These are phyloP conservation scores for Globisporangium cystogenes DNA, from an alignment of 352 stramenopile species.

Conservation along the genomic window DNA sequence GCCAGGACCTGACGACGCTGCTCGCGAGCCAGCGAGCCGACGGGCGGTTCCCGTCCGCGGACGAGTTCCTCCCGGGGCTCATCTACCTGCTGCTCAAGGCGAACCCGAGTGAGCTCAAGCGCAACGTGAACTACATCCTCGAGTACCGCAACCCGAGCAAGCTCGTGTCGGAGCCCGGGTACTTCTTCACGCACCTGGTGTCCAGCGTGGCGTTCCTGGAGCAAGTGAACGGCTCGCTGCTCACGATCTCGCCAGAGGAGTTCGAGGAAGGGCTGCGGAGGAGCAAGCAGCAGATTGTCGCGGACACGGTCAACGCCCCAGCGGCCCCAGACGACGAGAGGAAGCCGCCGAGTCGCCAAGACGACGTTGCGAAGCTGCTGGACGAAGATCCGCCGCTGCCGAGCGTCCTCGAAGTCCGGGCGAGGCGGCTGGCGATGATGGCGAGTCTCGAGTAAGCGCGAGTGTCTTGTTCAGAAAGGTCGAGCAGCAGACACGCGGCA, in stretches of 20 bases:
- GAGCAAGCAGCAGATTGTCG: slow-evolving; percentile 25
- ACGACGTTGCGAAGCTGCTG: neutral
- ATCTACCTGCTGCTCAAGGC: slow-evolving; percentile 88
- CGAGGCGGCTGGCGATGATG: slow-evolving; percentile 8
- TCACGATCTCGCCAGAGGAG: slow-evolving; percentile 71
- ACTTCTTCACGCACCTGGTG: slow-evolving; percentile 91
- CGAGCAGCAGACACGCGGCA: too few relatives aligned
- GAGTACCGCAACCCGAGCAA: slow-evolving; percentile 65
- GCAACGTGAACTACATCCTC: slow-evolving; percentile 84
- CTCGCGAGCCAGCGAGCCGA: slow-evolving; percentile 34
- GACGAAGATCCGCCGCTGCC: slow-evolving; percentile 2
- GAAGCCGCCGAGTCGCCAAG: neutral
- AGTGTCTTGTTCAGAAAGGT: neutral
- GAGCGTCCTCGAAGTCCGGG: slow-evolving; percentile 9
- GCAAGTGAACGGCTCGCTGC: slow-evolving; percentile 54
- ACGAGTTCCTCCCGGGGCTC: slow-evolving; percentile 90
- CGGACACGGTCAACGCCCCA: slow-evolving; percentile 13
- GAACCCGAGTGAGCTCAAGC: slow-evolving; percentile 81
- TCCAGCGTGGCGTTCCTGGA: slow-evolving; percentile 79
- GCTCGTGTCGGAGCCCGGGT: slow-evolving; percentile 86
- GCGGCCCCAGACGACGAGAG: neutral
- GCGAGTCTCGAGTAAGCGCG: slow-evolving; percentile 1
- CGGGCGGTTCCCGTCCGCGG: slow-evolving; percentile 71
- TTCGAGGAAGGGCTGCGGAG: slow-evolving; percentile 54
- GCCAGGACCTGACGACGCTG: slow-evolving; percentile 64